These are phyloP conservation scores for Hippophae tibetana DNA, from an alignment of 306 rosid genomes.

Conservation along the genomic window DNA sequence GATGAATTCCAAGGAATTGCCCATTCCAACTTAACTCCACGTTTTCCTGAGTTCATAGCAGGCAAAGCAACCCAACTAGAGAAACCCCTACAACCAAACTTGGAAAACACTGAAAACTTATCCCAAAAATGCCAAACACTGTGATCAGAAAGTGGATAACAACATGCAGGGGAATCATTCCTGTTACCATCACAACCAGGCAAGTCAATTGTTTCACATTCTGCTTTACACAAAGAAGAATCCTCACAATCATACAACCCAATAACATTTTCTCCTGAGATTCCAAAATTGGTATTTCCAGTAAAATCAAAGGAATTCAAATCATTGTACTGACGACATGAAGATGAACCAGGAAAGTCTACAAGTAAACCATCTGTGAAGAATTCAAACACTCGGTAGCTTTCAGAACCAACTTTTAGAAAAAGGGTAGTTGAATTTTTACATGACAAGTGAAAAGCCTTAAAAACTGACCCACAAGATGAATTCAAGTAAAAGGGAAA, in stretches of 20 bases:
- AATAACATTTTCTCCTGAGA: slow-evolving; percentile 63
- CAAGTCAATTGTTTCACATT: slow-evolving; percentile 52
- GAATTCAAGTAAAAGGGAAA: slow-evolving; percentile 72
- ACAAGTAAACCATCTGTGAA: slow-evolving; percentile 62
- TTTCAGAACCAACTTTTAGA: slow-evolving; percentile 40
- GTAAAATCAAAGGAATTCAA: slow-evolving; percentile 47
- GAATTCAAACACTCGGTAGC: slow-evolving; percentile 55
- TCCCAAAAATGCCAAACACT: slow-evolving; percentile 63
- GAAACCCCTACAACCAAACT: slow-evolving; percentile 85
- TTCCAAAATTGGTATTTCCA: slow-evolving; percentile 40
- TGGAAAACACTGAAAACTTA: slow-evolving; percentile 54
- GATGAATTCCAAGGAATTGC: slow-evolving; percentile 61
- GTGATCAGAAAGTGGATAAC: slow-evolving; percentile 83
- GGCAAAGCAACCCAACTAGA: slow-evolving; percentile 73
- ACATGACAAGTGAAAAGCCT: slow-evolving; percentile 60
- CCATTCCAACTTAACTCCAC: slow-evolving; percentile 91
- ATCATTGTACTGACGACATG: slow-evolving; percentile 77
- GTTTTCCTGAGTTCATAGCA: slow-evolving; percentile 53
- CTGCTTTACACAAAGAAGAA: slow-evolving; percentile 71
- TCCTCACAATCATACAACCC: slow-evolving; percentile 93
- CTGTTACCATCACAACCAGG: slow-evolving; percentile 61
- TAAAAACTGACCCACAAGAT: slow-evolving; percentile 43
- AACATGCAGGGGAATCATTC: slow-evolving; percentile 58
- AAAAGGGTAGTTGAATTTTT: slow-evolving; percentile 50
- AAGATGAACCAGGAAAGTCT: slow-evolving; percentile 51